Evolutionary conservation across 805 yeast species (phyloP).

Genomic region (Saccharomycopsis amapae): DNA sequence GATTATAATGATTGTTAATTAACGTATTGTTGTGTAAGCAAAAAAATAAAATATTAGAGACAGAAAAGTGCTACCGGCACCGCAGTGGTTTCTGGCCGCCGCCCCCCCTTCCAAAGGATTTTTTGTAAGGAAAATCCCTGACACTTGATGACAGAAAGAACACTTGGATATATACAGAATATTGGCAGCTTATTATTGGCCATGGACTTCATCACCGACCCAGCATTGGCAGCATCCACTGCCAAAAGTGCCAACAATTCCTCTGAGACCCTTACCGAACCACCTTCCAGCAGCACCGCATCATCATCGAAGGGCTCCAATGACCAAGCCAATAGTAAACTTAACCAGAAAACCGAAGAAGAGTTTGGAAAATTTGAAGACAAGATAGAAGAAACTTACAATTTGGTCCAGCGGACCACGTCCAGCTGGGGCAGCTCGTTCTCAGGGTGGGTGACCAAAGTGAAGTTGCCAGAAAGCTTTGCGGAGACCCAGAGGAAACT

Average conservation of each 20-base stretch:
- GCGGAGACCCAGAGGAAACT: slow-evolving; percentile 23
- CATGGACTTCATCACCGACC: slow-evolving; percentile 18
- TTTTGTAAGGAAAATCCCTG: no score
- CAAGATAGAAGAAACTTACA: slow-evolving; percentile 45
- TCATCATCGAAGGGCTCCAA: background rate
- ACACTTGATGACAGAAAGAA: no score
- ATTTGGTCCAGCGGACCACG: slow-evolving; percentile 37
- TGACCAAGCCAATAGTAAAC: slow-evolving; percentile 3
- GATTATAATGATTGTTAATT: no score
- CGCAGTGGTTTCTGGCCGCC: no score
- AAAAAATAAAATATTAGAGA: no score
- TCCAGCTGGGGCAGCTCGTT: slow-evolving; percentile 30
- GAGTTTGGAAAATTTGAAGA: slow-evolving; percentile 44
- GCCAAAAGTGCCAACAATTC: slow-evolving; percentile 14
- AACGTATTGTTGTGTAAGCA: no score
- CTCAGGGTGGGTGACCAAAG: slow-evolving; percentile 31
- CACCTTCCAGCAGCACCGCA: no score
- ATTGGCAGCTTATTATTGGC: no score
- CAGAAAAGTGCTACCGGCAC: no score
- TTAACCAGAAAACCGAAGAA: slow-evolving; percentile 45
- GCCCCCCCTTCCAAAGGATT: no score
- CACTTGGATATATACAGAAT: background rate
- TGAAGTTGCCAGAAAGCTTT: slow-evolving; percentile 32
- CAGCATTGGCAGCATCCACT: slow-evolving; percentile 5
- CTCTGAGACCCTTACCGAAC: slow-evolving; percentile 13